phyloP scores from a whole-genome alignment of 192 early-diverging fungal species.

The Linnemannia exigua region DNA sequence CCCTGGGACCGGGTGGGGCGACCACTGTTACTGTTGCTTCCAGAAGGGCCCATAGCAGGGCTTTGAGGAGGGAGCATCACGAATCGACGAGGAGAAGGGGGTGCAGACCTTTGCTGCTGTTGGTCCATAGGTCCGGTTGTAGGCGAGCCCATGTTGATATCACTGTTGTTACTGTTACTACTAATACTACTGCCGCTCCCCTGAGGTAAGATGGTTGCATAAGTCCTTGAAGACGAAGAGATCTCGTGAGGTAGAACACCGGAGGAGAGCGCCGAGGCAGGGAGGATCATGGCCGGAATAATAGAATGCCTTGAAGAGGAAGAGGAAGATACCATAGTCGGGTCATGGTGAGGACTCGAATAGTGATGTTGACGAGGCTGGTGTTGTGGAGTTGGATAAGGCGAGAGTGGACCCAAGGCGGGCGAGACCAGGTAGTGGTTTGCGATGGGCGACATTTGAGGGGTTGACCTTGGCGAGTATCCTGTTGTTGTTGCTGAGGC shows the following conservation, averaged over 20 bases:
- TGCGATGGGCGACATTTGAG: conserved; percentile 33
- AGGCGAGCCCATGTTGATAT: conserved; percentile 14
- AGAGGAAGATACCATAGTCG: neutral
- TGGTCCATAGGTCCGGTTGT: conserved; percentile 3
- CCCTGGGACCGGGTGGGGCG: conserved; percentile 19
- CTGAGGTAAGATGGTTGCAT: conserved; percentile 25
- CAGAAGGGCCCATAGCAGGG: neutral
- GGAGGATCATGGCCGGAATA: conserved; percentile 51
- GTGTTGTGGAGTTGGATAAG: conserved; percentile 53
- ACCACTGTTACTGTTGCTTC: neutral
- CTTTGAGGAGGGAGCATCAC: conserved; percentile 47
- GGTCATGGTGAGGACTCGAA: conserved; percentile 41
- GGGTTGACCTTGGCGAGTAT: conserved; percentile 45
- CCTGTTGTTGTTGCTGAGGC: neutral
- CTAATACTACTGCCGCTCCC: neutral
- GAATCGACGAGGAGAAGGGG: conserved; percentile 33
- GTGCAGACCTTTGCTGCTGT: conserved; percentile 22
- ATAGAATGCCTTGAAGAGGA: conserved; percentile 21
- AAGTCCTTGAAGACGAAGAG: conserved; percentile 6
- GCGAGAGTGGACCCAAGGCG: conserved; percentile 31
- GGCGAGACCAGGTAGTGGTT: conserved; percentile 39
- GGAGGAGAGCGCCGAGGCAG: conserved; percentile 43
- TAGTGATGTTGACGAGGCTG: conserved; percentile 37
- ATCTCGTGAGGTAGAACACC: conserved; percentile 12
- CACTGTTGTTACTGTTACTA: neutral